These are phyloP conservation scores for Termitomyces sp. DNA, from an alignment of 768 basidiomycete species.

Conservation along the genomic window DNA sequence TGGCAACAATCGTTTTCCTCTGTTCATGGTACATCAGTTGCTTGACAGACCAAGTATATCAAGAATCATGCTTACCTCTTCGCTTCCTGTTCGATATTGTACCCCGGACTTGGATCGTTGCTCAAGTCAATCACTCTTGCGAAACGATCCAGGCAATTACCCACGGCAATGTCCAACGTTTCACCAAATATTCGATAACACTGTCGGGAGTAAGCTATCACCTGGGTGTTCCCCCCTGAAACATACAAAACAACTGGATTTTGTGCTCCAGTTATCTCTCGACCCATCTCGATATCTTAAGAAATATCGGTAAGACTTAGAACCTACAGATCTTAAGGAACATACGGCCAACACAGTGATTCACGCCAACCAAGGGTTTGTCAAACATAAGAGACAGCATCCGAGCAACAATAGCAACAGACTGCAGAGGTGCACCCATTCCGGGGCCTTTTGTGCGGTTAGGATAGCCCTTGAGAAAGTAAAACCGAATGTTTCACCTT, in stretches of 20 bases:
- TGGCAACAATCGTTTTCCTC: slow-evolving; percentile 76
- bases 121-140: slow-evolving; percentile 90
- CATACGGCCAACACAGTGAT: slow-evolving; percentile 97
- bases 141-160: slow-evolving; percentile 96
- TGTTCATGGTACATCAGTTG: slow-evolving; percentile 21
- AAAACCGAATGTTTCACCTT: slow-evolving; percentile 52
- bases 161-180: slow-evolving; percentile 98
- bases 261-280: slow-evolving; percentile 88
- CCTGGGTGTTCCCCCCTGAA: slow-evolving; percentile 98
- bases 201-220: slow-evolving; percentile 97
- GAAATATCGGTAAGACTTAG: neutral
- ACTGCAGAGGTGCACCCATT: slow-evolving; percentile 96
- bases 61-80: slow-evolving; percentile 57
- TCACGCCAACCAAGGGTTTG: slow-evolving; percentile 96
- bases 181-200: slow-evolving; percentile 98
- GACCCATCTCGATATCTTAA: slow-evolving; percentile 97
- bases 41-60: neutral
- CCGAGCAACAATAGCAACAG: slow-evolving; percentile 89
- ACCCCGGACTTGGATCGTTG: slow-evolving; percentile 95
- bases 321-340: slow-evolving; percentile 7
- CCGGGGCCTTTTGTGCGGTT: slow-evolving; percentile 69
- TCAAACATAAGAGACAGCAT: slow-evolving; percentile 82
- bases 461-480: neutral
- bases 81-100: slow-evolving; percentile 95
- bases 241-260: slow-evolving; percentile 98